Evolutionary conservation across 768 basidiomycete genomes (phyloP).

Genomic region (Lactarius psammicola): DNA sequence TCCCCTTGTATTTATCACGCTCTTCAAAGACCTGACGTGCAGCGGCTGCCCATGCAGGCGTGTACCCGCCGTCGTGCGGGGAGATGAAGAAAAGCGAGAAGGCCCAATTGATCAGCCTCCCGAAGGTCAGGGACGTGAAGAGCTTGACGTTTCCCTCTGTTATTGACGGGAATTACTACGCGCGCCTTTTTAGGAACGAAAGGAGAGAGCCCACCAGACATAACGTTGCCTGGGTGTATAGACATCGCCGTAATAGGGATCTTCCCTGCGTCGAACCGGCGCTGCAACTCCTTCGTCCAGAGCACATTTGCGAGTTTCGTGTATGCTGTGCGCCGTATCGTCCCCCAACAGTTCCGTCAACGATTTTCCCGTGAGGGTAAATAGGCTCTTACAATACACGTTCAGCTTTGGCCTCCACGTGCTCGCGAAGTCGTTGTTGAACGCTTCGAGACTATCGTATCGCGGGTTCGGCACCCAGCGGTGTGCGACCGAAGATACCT

Average conservation of each 20-base stretch:
- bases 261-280: slow-evolving; percentile 40
- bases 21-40: slow-evolving; percentile 37
- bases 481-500: slow-evolving; percentile 29
- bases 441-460: slow-evolving; percentile 30
- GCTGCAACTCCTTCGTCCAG: slow-evolving; percentile 51
- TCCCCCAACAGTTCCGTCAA: not conserved
- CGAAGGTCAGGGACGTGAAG: slow-evolving; percentile 21
- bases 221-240: slow-evolving; percentile 44
- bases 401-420: slow-evolving; percentile 23
- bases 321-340: slow-evolving; percentile 39
- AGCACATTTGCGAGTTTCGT: slow-evolving; percentile 54
- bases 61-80: slow-evolving; percentile 39
- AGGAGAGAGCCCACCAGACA: slow-evolving; percentile 35
- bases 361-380: not conserved
- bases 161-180: slow-evolving; percentile 9
- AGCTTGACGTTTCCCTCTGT: slow-evolving; percentile 28
- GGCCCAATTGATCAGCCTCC: slow-evolving; percentile 18
- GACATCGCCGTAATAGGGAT: slow-evolving; percentile 42
- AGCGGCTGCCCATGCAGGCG: slow-evolving; percentile 43
- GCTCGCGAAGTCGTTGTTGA: slow-evolving; percentile 32
- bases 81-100: slow-evolving; percentile 33
- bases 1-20: slow-evolving; percentile 38
- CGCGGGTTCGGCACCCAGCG: slow-evolving; percentile 16
- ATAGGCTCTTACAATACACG: slow-evolving; percentile 27
- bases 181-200: not conserved